phyloP scores from a whole-genome alignment of 2,329 filamentous ascomycete species.

The Sporothrix variecibatus region DNA sequence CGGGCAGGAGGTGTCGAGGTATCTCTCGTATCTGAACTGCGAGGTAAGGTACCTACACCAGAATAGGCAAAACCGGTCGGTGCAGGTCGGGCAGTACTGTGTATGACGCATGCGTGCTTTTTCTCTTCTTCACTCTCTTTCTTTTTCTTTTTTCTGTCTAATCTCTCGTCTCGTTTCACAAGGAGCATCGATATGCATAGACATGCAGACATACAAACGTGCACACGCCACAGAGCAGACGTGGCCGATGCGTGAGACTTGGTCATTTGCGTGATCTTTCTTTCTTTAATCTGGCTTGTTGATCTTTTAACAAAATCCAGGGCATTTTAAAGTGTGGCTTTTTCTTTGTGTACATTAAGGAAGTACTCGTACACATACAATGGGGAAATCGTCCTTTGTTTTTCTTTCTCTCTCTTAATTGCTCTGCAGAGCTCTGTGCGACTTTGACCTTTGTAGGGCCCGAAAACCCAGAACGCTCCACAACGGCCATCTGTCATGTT shows the following conservation, averaged over 20 bases:
- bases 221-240: neutral
- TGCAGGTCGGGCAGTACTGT: neutral
- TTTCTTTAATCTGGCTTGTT: no score
- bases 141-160: neutral
- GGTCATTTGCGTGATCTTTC: no score
- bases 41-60: neutral
- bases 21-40: no score
- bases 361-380: no score
- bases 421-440: neutral
- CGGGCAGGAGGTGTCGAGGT: neutral
- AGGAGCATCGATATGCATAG: neutral
- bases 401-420: neutral
- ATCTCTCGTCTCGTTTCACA: neutral
- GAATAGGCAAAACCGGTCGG: neutral
- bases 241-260: neutral
- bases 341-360: no score
- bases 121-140: neutral
- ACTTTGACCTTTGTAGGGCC: neutral
- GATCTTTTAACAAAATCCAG: no score
- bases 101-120: conserved; percentile 10
- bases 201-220: no score
- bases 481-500: neutral
- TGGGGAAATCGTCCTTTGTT: neutral
- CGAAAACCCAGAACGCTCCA: neutral
- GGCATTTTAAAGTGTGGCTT: no score